phyloP scores from a whole-genome alignment of 202 grass and related monocot genomes.

The Zoysia matrella region DNA sequence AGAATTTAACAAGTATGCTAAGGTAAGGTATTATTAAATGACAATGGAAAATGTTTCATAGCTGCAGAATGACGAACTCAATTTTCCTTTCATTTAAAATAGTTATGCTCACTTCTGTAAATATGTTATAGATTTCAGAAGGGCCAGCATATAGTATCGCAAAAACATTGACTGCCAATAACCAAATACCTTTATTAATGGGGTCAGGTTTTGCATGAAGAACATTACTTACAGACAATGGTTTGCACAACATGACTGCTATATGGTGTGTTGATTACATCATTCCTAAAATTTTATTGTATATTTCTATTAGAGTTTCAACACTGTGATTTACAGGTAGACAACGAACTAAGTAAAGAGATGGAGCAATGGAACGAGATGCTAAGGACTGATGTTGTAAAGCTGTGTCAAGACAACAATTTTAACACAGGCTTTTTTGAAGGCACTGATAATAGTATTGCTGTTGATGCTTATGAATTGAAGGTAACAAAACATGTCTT shows the following conservation, averaged over 20 bases:
- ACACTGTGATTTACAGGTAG: constrained; percentile 51
- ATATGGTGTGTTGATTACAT: constrained; percentile 12
- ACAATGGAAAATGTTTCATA: constrained; percentile 15
- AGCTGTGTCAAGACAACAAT: constrained; percentile 84
- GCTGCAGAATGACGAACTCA: not conserved
- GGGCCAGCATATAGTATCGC: not conserved
- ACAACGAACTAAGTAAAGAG: constrained; percentile 87
- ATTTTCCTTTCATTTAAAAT: not conserved
- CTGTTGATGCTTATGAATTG: constrained; percentile 93
- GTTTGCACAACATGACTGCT: constrained; percentile 1
- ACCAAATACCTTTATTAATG: constrained; percentile 4
- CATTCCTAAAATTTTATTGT: not conserved
- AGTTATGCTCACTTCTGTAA: not conserved
- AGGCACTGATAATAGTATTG: constrained; percentile 71
- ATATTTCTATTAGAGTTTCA: constrained; percentile 19
- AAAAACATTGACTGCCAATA: constrained; percentile 18
- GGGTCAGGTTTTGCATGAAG: not conserved
- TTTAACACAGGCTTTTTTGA: constrained; percentile 97
- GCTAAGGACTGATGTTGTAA: constrained; percentile 81
- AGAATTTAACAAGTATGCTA: constrained; percentile 91
- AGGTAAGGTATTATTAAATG: constrained; percentile 64
- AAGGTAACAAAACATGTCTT: constrained; percentile 57
- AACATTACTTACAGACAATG: not conserved
- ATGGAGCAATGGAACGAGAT: constrained; percentile 94
- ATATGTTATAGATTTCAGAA: not conserved